Base-by-base conservation (phyloP, 2,329 filamentous ascomycete species). In the Fusarium chuoi region DNA sequence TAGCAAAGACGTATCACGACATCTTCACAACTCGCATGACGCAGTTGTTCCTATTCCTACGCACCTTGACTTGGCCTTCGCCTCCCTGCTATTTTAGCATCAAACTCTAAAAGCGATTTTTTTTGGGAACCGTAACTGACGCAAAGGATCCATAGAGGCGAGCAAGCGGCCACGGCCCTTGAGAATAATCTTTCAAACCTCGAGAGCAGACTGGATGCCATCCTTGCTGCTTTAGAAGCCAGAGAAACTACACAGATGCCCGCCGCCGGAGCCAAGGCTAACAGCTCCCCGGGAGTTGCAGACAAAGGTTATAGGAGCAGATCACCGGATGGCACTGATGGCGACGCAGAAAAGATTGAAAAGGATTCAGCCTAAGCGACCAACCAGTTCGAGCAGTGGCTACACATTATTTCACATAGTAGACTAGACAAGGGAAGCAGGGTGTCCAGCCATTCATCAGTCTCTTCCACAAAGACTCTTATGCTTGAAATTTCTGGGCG, bases 151-250 rank as follows among this genome's bases (percentile, higher is more conserved):
- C 41, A 69, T 63, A 89, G 87, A 75, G 89, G 88, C 74, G 89
- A 90, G 69, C 85, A 88, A 74, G 82, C 88, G 8, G 88, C 88
- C 46, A 78, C 85, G 17, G 84, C 83, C 36, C 84, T 90, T 24
- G 89, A 90, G 77, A 82, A 84, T 5, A 87, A 87, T 72, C 83
- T 90, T 56, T 82, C 84, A 14, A 85, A 77, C 39, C 83, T 90
- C 26, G 88, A 90, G 79, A 83, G 81, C 76, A 89, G 86, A 77
- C 84, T 90, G n/a, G 88, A 90, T 68, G 84, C 84, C 67, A 81
- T 90, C 28, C 82, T 90, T 28, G 86, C 85, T 22, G 84, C 84
- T 30, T 81, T 89, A 55, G 87, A 87, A 63, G 77, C 65, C 17
- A 70, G 60, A 33, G 67, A 68, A 20, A 49, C 56, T 20, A 36